A percentile compares a stretch with the other conserved stretches of the same genome.
These are phyloP conservation scores for Encephalitozoon hellem DNA, from an alignment of 371 early-diverging fungal genomes.

Conservation along the genomic window DNA sequence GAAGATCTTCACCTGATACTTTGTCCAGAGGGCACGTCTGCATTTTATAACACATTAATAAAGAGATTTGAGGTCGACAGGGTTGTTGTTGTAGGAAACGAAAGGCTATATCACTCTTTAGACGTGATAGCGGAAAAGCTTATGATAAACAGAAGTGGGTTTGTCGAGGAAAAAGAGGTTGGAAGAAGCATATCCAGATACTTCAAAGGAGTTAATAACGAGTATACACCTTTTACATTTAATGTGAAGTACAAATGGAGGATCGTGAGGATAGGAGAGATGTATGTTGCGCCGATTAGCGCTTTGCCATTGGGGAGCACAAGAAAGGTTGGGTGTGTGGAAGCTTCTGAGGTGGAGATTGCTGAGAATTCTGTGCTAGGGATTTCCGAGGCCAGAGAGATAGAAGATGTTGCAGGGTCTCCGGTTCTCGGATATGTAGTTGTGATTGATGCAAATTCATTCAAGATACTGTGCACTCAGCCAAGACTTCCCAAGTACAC, in stretches of 20 bases:
- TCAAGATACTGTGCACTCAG: slow-evolving; percentile 55
- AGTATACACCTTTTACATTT: slow-evolving; percentile 51
- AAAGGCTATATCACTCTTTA: slow-evolving; percentile 50
- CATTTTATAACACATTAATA: slow-evolving; percentile 30
- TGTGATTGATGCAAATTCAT: slow-evolving; percentile 41
- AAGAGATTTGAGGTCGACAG: slow-evolving; percentile 39
- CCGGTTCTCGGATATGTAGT: slow-evolving; percentile 58
- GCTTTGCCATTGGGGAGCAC: slow-evolving; percentile 59
- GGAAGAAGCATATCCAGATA: slow-evolving; percentile 52
- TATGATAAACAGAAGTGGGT: slow-evolving; percentile 42
- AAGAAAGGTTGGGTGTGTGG: slow-evolving; percentile 46
- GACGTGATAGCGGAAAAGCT: slow-evolving; percentile 22
- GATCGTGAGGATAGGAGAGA: slow-evolving; percentile 56
- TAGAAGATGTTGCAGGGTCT: slow-evolving; percentile 50
- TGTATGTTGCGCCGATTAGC: slow-evolving; percentile 56
- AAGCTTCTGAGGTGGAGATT: slow-evolving; percentile 33
- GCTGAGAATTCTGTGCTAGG: slow-evolving; percentile 52
- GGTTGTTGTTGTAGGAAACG: slow-evolving; percentile 54
- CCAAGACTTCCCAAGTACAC: slow-evolving; percentile 46
- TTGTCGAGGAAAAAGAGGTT: slow-evolving; percentile 42
- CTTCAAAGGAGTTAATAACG: slow-evolving; percentile 58
- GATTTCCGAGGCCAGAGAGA: slow-evolving; percentile 51
- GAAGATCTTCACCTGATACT: slow-evolving; percentile 47
- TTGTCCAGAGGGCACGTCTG: slow-evolving; percentile 20
- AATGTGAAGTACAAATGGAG: slow-evolving; percentile 40